phyloP scores from a whole-genome alignment of 2,329 filamentous ascomycete species.

The Talaromyces sp. region DNA sequence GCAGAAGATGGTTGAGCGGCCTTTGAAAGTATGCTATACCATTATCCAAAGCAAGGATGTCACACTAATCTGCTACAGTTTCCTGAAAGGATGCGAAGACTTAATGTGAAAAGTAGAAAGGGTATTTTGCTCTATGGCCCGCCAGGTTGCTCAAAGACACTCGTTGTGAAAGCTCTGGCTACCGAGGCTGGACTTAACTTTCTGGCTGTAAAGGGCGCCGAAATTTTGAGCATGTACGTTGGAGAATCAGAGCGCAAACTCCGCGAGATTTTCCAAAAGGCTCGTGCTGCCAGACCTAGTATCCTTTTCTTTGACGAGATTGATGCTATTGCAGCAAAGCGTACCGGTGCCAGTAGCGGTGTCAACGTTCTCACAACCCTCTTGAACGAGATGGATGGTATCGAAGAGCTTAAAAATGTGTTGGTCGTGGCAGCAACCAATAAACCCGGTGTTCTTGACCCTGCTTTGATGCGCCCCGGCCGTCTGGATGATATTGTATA shows the following conservation, averaged over 20 bases:
- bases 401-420: constrained; percentile 77
- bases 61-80: constrained; percentile 33
- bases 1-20: constrained; percentile 56
- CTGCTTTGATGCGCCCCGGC: constrained; percentile 78
- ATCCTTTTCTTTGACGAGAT: constrained; percentile 98
- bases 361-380: constrained; percentile 86
- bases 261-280: constrained; percentile 79
- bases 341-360: constrained; percentile 50
- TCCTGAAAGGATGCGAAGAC: constrained; percentile 48
- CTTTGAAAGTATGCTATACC: constrained; percentile 49
- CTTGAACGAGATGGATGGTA: constrained; percentile 93
- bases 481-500: constrained; percentile 82
- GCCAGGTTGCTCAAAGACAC: constrained; percentile 90
- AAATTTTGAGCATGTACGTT: constrained; percentile 94
- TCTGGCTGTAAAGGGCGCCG: constrained; percentile 87
- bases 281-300: constrained; percentile 77
- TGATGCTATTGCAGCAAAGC: constrained; percentile 69
- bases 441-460: constrained; percentile 78
- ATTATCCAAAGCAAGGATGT: not conserved
- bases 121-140: constrained; percentile 87
- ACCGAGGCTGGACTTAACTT: constrained; percentile 91
- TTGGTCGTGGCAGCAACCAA: constrained; percentile 90
- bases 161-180: constrained; percentile 85
- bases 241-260: constrained; percentile 87
- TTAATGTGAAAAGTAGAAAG: constrained; percentile 63